Evolutionary conservation across 2,329 filamentous ascomycete species (phyloP).

Genomic region (Ilyonectria destructans): DNA sequence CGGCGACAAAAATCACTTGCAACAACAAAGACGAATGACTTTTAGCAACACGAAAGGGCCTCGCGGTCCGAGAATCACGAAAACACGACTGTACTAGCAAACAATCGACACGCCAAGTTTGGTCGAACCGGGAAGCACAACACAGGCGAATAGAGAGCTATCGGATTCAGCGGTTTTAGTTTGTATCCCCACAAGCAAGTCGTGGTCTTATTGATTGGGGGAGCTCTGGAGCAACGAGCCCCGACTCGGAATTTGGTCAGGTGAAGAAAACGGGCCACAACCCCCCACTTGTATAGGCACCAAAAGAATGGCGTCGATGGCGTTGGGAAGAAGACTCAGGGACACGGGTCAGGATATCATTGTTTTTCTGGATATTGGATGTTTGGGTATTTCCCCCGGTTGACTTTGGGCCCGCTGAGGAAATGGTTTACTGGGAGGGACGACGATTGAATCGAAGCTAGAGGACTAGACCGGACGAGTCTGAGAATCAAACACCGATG

Average conservation of each 20-base stretch:
- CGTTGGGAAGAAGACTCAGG: slow-evolving; percentile 40
- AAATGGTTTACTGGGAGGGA: not conserved
- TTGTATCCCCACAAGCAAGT: not conserved
- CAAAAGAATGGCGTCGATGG: slow-evolving; percentile 41
- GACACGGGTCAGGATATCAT: slow-evolving; percentile 35
- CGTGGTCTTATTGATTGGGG: not conserved
- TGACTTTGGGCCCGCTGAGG: not conserved
- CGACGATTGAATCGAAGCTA: not conserved
- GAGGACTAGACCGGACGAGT: not conserved
- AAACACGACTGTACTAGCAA: slow-evolving; percentile 26
- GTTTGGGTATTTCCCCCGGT: not conserved
- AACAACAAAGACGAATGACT: slow-evolving; percentile 36
- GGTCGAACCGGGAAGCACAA: slow-evolving; percentile 9
- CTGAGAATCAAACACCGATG: slow-evolving; percentile 2
- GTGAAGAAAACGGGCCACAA: slow-evolving; percentile 6
- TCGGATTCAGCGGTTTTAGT: slow-evolving; percentile 10
- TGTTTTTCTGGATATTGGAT: not conserved
- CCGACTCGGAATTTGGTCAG: slow-evolving; percentile 5
- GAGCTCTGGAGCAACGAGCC: not conserved
- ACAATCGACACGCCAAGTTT: slow-evolving; percentile 18
- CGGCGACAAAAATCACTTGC: slow-evolving; percentile 23
- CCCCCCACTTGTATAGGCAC: slow-evolving; percentile 39
- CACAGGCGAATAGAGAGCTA: slow-evolving; percentile 19
- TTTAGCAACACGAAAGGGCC: slow-evolving; percentile 36
- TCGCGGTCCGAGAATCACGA: slow-evolving; percentile 41